Evolutionary conservation across 2,329 filamentous ascomycete species (phyloP), one percentile per base, ranked within the genome.

Genomic region (Alternaria viburni): DNA sequence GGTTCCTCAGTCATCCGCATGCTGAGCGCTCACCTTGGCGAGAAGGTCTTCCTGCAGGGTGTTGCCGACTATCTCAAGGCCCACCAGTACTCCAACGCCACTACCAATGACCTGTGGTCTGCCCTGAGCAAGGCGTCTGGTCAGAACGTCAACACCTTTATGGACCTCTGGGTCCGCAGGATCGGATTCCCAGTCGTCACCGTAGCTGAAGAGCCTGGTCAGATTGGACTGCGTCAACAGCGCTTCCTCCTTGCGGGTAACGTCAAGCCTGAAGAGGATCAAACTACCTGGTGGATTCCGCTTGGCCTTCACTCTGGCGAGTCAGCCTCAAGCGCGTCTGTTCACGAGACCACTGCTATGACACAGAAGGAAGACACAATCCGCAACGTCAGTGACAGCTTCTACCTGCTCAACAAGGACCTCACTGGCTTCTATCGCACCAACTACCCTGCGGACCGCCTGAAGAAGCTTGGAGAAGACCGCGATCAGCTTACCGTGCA

Each of bases 1-100:
- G 96, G 96, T 36, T 97, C 93, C 83, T 97, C 95, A 3, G 92
- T 96, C 63, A 96, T 99, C 76, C 91, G 96, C 76, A 99, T 99
- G 96, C 83, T 99, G 73, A 95, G 93, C 71, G 90, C 91, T 73
- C 92, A 98, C 79, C 88, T 99, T 17, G 93, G 93, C 13, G 90
- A 91, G 56, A 89, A 97, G 74, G 91, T 88, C 1, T 99, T 99
- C 86, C 85, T 99, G 56, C 90, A 92, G 76, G 96, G 96, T 71
- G 94, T 99, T 54, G 90, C 92, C 17, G 89, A 90, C 73, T 99
- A 99, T 81, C 87, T 99, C 62, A 93, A 93, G 81, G 88, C 90
- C 54, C 91, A 99, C 79, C 89, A 91, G 61, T 98, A 97, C 77
- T 89, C 91, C 17, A 91, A 99, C 77, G 96, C 96, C 49, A 96